Base-by-base conservation (phyloP, 441 rosid species). In the Aleurites moluccanus region DNA sequence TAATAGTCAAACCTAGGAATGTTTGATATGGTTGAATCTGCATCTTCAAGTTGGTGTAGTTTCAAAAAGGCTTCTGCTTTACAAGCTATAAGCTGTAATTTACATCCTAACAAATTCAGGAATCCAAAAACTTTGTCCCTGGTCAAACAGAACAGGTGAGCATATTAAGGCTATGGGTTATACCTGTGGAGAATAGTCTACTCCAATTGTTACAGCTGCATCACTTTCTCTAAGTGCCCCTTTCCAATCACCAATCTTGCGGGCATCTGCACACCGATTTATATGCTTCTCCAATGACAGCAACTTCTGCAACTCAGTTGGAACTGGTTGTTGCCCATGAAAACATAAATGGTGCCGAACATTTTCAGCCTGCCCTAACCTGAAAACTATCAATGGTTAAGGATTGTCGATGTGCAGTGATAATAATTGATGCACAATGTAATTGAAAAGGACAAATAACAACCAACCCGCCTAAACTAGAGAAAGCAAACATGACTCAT, bases 171-270 rank as follows among this genome's bases (percentile, higher is more conserved):
- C 33, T 10, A n/a, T 35, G 64, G 67, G 53, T 80, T 4, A 57
- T 80, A 92, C 97, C 84, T 84, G 97, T 42, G 89, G 88, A 83
- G 89, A 88, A 73, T 67, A 82, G 78, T 91, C 94, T 0, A 92
- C 94, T 44, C 97, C 97, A 63, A 86, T 75, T 3, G 88, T 85
- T 78, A 92, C 79, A 61, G 92, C 90, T 18, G 90, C 87, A 56
- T 89, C 91, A 75, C 61, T 78, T 85, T 88, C 96, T 80, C 77
- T 83, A 77, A 92, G 78, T 42, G 73, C 90, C 74, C 77, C 78
- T 73, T 73, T 89, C 96, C 96, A 92, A 60, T 91, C 90, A 40
- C 88, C 73, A 11, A 80, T 60, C 69, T 69, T 87, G 38, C 97
- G 84, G 1, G 88, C 86, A 79, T 87, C 88, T 8, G 80, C 71